Conservation (phyloP, 345 rosid species). For the Sonneratia caseolaris region DNA sequence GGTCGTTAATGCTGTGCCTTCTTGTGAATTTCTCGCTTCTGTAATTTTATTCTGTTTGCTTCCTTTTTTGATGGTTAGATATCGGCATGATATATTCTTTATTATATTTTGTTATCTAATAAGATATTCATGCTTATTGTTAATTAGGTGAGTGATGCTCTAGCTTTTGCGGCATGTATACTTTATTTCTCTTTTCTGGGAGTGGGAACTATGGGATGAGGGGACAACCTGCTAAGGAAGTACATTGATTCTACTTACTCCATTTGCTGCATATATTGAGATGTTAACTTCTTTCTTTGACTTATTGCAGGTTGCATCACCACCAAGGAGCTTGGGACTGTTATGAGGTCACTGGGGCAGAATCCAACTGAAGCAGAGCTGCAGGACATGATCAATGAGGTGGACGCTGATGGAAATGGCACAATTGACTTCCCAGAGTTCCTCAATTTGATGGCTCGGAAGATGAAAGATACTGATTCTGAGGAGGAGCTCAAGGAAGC, state of each 20-base stretch:
- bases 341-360: conserved; percentile 39
- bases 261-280: not conserved
- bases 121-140: not conserved
- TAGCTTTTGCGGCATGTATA: not conserved
- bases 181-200: not conserved
- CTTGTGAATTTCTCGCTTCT: not conserved
- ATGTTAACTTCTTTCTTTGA: not conserved
- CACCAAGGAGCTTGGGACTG: conserved; percentile 46
- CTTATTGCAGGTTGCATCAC: conserved; percentile 31
- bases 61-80: not conserved
- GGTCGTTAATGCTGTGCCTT: not conserved
- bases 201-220: not conserved
- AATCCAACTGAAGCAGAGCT: conserved; percentile 45
- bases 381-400: conserved; percentile 44
- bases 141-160: not conserved
- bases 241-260: not conserved
- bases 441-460: conserved; percentile 40
- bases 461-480: conserved; percentile 42
- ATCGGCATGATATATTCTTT: no score
- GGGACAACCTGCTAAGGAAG: not conserved
- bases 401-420: conserved; percentile 42
- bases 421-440: conserved; percentile 43
- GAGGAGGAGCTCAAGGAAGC: conserved; percentile 49
- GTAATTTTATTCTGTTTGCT: not conserved
- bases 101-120: no score